phyloP scores from a whole-genome alignment of 805 yeast genomes.

The Grigorovia transvaalensis region DNA sequence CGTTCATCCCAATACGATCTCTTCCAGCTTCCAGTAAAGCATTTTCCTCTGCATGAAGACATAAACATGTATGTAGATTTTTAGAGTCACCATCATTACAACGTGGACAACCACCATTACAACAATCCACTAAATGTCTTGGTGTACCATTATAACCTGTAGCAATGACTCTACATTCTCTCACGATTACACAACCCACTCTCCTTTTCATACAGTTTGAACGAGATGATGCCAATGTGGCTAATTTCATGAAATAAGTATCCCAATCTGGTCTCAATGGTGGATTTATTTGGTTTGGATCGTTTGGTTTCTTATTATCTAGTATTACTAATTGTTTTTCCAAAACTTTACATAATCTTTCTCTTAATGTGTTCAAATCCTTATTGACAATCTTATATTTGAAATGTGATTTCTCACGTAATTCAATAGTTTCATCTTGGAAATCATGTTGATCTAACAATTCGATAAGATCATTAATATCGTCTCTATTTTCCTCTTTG shows the following conservation, averaged over 20 bases:
- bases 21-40: conserved; percentile 92
- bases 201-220: conserved; percentile 95
- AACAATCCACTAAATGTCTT: conserved; percentile 74
- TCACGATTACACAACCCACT: conserved; percentile 91
- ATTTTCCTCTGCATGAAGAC: conserved; percentile 96
- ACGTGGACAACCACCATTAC: conserved; percentile 89
- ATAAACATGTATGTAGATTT: conserved; percentile 71
- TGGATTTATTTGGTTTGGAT: conserved; percentile 14
- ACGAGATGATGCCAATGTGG: conserved; percentile 84
- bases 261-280: conserved; percentile 84
- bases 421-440: conserved; percentile 9
- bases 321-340: conserved; percentile 9
- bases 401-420: conserved; percentile 19
- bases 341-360: conserved; percentile 8
- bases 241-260: conserved; percentile 85
- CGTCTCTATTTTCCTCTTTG: conserved; percentile 6
- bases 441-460: conserved; percentile 23
- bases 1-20: conserved; percentile 56
- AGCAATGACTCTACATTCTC: conserved; percentile 77
- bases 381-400: conserved; percentile 12
- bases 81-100: conserved; percentile 71
- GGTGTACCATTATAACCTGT: conserved; percentile 99
- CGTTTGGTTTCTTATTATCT: conserved; percentile 7
- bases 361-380: neutral
- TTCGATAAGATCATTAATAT: conserved; percentile 29